Evolutionary conservation across 75 land plant species (phyloP).

Genomic region (Pseudotsuga menziesii): DNA sequence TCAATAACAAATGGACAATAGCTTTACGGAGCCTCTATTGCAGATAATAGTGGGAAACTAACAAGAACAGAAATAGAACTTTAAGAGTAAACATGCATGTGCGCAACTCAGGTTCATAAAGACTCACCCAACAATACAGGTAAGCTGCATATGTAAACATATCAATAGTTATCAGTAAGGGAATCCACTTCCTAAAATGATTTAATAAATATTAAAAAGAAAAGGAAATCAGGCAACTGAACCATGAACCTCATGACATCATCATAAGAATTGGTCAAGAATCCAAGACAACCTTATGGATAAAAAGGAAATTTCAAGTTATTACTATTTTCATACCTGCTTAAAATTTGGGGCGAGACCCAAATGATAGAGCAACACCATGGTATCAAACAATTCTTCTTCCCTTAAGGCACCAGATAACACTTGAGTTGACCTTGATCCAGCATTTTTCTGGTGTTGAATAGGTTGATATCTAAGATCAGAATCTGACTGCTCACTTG

Average conservation of each 20-base stretch:
- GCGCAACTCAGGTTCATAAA: no score
- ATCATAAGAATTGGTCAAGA: not conserved
- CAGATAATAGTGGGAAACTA: no score
- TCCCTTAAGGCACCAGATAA: constrained; percentile 67
- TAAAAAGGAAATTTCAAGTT: not conserved
- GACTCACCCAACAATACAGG: no score
- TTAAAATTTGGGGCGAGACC: constrained; percentile 85
- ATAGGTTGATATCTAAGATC: constrained; percentile 36
- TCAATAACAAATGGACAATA: no score
- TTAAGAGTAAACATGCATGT: no score
- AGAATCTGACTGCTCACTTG: constrained; percentile 69
- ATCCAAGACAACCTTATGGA: not conserved
- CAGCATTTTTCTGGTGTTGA: constrained; percentile 25
- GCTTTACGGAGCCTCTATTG: no score
- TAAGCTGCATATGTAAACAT: not conserved
- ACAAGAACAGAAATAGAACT: no score
- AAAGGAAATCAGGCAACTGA: not conserved
- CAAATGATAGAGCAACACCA: constrained; percentile 84
- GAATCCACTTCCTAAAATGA: not conserved
- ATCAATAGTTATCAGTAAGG: not conserved
- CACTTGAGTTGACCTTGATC: constrained; percentile 35
- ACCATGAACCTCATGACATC: not conserved
- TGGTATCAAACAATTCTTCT: constrained; percentile 80
- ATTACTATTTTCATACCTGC: constrained; percentile 49
- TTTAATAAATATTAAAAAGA: not conserved